These are phyloP conservation scores for Fusarium brevicatenulatum DNA, from an alignment of 2,329 filamentous ascomycete species.

Conservation along the genomic window DNA sequence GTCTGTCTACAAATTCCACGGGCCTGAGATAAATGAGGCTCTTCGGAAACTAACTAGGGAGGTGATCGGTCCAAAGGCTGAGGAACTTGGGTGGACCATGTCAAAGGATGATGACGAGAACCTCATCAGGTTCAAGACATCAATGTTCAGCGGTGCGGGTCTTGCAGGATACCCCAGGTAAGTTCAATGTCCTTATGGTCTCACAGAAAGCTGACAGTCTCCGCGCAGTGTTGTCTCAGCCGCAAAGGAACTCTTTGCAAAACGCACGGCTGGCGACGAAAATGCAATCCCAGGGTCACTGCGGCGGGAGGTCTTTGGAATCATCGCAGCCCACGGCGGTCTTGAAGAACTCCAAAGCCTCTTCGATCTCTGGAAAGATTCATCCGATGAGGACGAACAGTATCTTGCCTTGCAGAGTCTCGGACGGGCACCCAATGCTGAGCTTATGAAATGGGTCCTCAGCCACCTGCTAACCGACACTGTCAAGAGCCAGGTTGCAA, in stretches of 20 bases:
- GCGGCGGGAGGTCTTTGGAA: neutral
- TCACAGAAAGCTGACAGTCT: neutral
- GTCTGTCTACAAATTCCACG: neutral
- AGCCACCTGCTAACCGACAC: neutral
- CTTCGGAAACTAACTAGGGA: neutral
- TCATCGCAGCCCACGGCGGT: neutral
- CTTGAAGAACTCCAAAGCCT: neutral
- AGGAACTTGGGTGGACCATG: neutral
- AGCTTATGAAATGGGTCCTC: neutral
- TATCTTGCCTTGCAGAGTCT: neutral
- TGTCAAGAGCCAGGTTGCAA: neutral
- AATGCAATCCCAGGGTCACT: neutral
- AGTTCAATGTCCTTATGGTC: fast-evolving
- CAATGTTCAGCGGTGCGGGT: neutral
- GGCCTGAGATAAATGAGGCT: neutral
- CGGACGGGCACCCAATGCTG: neutral
- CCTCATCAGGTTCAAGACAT: neutral
- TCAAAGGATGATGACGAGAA: neutral
- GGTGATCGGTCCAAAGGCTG: fast-evolving
- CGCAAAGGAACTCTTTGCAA: neutral
- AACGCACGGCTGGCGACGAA: neutral
- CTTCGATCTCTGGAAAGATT: neutral
- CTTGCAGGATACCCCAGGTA: neutral
- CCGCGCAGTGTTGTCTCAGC: neutral
- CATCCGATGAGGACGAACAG: neutral